A percentile compares a stretch with the other conserved stretches of the same genome.
Evolutionary conservation across 2,329 filamentous ascomycete species (phyloP).

Genomic region (Trichoderma hamatum): DNA sequence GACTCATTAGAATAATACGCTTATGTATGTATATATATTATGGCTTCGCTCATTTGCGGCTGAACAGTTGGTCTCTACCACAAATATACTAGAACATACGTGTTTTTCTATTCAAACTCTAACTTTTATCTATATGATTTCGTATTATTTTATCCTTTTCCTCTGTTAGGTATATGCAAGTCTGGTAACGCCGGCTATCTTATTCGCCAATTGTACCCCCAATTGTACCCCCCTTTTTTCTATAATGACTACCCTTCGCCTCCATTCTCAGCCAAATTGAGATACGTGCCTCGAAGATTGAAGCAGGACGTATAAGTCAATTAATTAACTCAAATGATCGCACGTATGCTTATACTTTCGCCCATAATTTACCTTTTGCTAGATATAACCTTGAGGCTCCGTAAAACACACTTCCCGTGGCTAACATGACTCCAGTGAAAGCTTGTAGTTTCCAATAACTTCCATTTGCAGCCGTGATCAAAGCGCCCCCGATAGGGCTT

Average conservation of each 20-base stretch:
- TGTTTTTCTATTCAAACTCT: no score
- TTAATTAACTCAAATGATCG: no score
- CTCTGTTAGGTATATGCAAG: no score
- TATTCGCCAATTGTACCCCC: not conserved
- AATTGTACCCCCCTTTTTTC: not conserved
- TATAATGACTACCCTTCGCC: no score
- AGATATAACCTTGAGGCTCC: not conserved
- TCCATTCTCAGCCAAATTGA: no score
- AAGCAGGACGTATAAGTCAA: no score
- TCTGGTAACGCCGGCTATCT: no score
- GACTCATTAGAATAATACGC: not conserved
- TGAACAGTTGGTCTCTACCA: not conserved
- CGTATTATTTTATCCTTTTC: no score
- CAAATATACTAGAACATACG: no score
- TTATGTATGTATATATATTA: no score
- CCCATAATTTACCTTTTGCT: not conserved
- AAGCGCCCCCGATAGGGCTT: constrained; percentile 2
- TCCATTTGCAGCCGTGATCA: not conserved
- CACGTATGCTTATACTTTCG: not conserved
- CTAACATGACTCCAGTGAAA: not conserved
- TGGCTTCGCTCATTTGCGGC: not conserved
- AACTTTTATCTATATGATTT: no score
- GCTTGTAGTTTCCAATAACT: not conserved
- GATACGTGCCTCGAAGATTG: no score
- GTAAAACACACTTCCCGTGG: not conserved